phyloP scores from a whole-genome alignment of 257 asterid genomes.

The Nicotiana noctiflora region DNA sequence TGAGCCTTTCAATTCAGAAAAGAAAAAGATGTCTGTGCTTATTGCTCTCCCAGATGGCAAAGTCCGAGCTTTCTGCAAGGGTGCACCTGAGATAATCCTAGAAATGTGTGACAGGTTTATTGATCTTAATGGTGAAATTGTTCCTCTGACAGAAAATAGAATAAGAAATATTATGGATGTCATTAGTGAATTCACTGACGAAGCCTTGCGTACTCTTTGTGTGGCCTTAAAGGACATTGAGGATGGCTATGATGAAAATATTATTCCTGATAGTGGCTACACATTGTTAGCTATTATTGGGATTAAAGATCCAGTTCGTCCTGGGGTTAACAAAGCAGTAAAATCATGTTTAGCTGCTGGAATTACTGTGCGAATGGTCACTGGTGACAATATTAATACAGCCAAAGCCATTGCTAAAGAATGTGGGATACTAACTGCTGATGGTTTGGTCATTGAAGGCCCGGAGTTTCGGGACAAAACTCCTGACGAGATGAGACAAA shows the following conservation, averaged over 20 bases:
- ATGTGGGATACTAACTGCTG: slow-evolving; percentile 67
- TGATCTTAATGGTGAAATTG: slow-evolving; percentile 44
- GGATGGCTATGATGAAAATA: slow-evolving; percentile 9
- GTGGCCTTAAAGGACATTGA: slow-evolving; percentile 50
- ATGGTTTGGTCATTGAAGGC: slow-evolving; percentile 74
- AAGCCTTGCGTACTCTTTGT: slow-evolving; percentile 70
- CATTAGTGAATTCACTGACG: slow-evolving; percentile 49
- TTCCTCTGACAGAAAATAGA: slow-evolving; percentile 36
- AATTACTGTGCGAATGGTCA: slow-evolving; percentile 67
- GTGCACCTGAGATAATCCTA: slow-evolving; percentile 62
- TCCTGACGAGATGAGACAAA: slow-evolving; percentile 46
- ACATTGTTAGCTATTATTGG: slow-evolving; percentile 68
- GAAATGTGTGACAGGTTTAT: slow-evolving; percentile 47
- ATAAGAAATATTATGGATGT: slow-evolving; percentile 32
- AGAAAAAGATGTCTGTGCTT: slow-evolving; percentile 73
- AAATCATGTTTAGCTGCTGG: slow-evolving; percentile 71
- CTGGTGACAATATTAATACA: slow-evolving; percentile 78
- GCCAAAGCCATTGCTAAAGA: slow-evolving; percentile 84
- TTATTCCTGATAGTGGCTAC: slow-evolving; percentile 46
- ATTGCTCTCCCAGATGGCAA: slow-evolving; percentile 45
- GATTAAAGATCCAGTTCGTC: slow-evolving; percentile 72
- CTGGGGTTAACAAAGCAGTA: slow-evolving; percentile 74
- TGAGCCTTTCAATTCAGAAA: slow-evolving; percentile 68
- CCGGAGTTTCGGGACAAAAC: slow-evolving; percentile 52
- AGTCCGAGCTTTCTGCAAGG: slow-evolving; percentile 51